These are phyloP conservation scores for Colletotrichum sp. DNA, from an alignment of 2,329 filamentous ascomycete species.

Conservation along the genomic window DNA sequence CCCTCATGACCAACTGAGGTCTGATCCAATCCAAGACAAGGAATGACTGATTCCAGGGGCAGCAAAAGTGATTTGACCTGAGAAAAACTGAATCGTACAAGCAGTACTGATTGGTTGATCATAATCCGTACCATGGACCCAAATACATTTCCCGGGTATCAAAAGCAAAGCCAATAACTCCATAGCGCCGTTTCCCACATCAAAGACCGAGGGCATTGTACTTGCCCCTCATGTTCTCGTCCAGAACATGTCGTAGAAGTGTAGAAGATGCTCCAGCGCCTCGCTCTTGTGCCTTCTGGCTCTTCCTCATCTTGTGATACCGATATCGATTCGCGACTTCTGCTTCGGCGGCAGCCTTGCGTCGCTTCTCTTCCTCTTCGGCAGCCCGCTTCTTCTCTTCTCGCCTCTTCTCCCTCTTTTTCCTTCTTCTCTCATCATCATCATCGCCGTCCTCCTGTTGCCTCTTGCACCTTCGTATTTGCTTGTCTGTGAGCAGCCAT, in stretches of 20 bases:
- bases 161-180: background rate
- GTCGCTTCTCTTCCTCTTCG: background rate
- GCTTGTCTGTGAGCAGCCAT: conserved; percentile 58
- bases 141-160: background rate
- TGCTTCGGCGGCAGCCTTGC: background rate
- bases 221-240: conserved; percentile 12
- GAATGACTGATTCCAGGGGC: background rate
- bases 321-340: background rate
- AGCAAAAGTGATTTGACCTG: background rate
- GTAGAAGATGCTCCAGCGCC: background rate
- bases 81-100: background rate
- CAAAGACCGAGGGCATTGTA: background rate
- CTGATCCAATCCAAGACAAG: background rate
- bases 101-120: background rate
- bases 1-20: background rate
- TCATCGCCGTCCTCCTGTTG: conserved; percentile 41
- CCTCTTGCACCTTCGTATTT: conserved; percentile 55
- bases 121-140: background rate
- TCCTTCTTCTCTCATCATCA: conserved; percentile 27
- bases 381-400: background rate
- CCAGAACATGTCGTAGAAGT: conserved; percentile 3
- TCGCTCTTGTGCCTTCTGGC: background rate
- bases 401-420: background rate
- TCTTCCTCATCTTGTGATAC: background rate
- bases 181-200: background rate